Percentiles rank a stretch among this genome's conserved stretches.
Evolutionary conservation across 805 yeast genomes (phyloP).

Genomic region (Brettanomyces nanus): DNA sequence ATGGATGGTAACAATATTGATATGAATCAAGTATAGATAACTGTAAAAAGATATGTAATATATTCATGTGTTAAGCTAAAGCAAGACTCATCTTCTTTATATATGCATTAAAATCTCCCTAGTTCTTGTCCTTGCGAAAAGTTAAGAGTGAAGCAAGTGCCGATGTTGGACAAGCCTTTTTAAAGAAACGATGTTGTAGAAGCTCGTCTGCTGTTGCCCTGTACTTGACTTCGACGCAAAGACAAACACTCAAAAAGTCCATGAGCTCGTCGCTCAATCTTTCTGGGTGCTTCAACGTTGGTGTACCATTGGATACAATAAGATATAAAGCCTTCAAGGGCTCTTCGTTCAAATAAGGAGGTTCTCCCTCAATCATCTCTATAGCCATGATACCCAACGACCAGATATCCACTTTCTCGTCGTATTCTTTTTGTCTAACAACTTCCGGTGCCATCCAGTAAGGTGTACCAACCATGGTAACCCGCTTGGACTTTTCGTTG

Average conservation of each 20-base stretch:
- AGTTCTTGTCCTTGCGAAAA: slow-evolving; percentile 20
- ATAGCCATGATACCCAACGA: slow-evolving; percentile 96
- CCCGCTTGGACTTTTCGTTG: slow-evolving; percentile 75
- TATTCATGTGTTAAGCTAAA: too few species aligned
- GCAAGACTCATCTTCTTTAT: too few species aligned
- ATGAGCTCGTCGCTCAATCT: slow-evolving; percentile 65
- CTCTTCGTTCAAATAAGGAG: slow-evolving; percentile 93
- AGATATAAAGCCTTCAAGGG: slow-evolving; percentile 89
- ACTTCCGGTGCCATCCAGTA: slow-evolving; percentile 99
- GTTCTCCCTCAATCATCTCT: slow-evolving; percentile 99
- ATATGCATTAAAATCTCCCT: too few species aligned
- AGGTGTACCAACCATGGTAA: slow-evolving; percentile 99
- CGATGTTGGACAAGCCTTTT: slow-evolving; percentile 50
- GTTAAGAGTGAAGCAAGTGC: slow-evolving; percentile 52
- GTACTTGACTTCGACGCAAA: slow-evolving; percentile 88
- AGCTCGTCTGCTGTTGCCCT: slow-evolving; percentile 89
- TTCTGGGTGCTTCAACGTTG: slow-evolving; percentile 80
- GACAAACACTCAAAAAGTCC: slow-evolving; percentile 80
- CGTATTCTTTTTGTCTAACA: slow-evolving; percentile 89
- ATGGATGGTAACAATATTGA: slow-evolving; percentile 4
- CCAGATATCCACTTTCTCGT: slow-evolving; percentile 97
- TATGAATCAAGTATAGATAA: slow-evolving; percentile 1
- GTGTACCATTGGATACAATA: slow-evolving; percentile 96
- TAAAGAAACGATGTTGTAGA: slow-evolving; percentile 65
- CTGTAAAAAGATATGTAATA: not conserved